Base-by-base conservation (phyloP, 495 filamentous ascomycete species). In the Pseudoneurospora amorphoporcata region DNA sequence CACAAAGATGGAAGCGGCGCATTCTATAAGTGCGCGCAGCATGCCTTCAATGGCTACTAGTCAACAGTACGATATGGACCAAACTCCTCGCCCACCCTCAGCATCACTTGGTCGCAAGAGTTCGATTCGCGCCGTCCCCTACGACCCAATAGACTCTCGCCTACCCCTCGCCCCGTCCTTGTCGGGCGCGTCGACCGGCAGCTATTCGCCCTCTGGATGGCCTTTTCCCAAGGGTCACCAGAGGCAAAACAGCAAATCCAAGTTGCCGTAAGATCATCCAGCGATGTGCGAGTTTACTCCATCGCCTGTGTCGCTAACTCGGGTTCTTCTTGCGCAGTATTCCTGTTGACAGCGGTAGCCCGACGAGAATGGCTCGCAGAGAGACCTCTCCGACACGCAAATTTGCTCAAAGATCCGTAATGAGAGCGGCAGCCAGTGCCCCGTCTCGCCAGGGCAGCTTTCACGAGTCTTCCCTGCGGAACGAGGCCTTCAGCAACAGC, bases 151-250 rank as follows among this genome's bases (percentile, higher is more conserved):
- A n/a, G 61, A 75, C 23, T 38, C 42, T 8, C 53, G 53, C 14
- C 29, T 65, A 35, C 53, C 53, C 53, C 23, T 65, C 53, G 53
- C 53, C 14, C 29, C 12, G 5, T 65, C 53, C 14, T 17, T 65
- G 3, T 65, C 53, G 29, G 53, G 53, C 53, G n/a, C 69, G 2
- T 14, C 53, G 4, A 83, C 77, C 87, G 88, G 45, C 12, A 70
- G 19, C 35, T 68, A 73, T 37, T 76, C 75, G 23, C 73, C 73
- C 7, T 73, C 71, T 6, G 72, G 58, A 12, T 76, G 73, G 75
- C 75, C 71, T 8, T 76, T 73, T 23, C 73, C 58, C 8, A 76
- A 75, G 8, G 65, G 45, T 5, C 58, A 19, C 40, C 69, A 3
- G 53, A 72, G 38, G 10, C 58, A 72, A 69, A 39, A 43, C 71